Evolutionary conservation across 257 asterid species (phyloP).

Genomic region (Solanum chilense): DNA sequence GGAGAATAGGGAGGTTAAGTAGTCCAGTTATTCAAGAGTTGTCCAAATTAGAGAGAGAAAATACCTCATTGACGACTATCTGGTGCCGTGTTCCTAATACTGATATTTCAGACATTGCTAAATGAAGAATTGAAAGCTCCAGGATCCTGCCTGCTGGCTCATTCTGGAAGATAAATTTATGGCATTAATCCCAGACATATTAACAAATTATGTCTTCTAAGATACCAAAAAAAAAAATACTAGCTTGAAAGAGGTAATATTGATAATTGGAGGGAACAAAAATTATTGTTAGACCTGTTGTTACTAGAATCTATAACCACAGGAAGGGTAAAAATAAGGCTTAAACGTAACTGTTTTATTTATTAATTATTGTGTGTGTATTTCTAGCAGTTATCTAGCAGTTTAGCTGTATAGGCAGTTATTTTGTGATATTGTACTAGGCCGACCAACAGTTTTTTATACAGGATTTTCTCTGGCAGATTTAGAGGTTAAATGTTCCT

Average conservation of each 20-base stretch:
- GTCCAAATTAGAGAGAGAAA: neutral
- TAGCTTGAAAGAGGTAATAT: neutral
- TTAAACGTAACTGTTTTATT: neutral
- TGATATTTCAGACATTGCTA: slow-evolving; percentile 88
- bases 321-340: neutral
- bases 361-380: neutral
- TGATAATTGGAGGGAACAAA: neutral
- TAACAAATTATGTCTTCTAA: neutral
- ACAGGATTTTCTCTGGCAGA: neutral
- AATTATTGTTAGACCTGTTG: neutral
- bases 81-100: slow-evolving; percentile 83
- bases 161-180: slow-evolving; percentile 27
- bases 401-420: neutral
- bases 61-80: slow-evolving; percentile 91
- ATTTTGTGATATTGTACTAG: neutral
- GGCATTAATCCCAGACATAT: neutral
- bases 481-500: neutral
- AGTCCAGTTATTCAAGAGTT: neutral
- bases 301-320: neutral
- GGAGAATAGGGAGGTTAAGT: neutral
- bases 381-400: neutral
- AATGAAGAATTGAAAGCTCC: slow-evolving; percentile 82
- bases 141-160: slow-evolving; percentile 81
- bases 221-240: neutral
- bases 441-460: neutral